phyloP scores from a whole-genome alignment of 176 grass and related monocot genomes.

The Oryza officinalis region DNA sequence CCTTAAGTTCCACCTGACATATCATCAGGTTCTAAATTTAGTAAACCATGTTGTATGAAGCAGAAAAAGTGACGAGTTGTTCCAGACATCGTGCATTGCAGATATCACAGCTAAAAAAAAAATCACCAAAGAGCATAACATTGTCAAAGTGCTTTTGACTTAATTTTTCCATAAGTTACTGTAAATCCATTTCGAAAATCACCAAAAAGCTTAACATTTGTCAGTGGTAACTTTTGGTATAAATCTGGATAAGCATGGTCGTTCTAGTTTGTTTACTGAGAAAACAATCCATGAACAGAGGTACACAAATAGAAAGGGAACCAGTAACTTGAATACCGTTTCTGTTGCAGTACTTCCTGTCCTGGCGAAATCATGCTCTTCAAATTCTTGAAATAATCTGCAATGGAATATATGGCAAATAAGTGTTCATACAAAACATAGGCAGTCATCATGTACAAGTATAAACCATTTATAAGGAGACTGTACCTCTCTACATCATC shows the following conservation, averaged over 20 bases:
- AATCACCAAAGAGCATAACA: no score
- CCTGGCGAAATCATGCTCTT: constrained; percentile 85
- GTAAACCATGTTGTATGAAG: constrained; percentile 1
- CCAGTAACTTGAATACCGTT: constrained; percentile 48
- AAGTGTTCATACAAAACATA: neutral
- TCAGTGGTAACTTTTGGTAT: neutral
- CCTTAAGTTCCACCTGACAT: constrained; percentile 82
- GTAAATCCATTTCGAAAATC: neutral
- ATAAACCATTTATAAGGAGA: neutral
- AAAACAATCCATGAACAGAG: neutral
- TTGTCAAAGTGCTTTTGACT: neutral
- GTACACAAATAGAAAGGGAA: neutral
- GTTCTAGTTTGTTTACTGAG: neutral
- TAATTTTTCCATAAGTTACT: neutral
- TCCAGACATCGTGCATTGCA: neutral
- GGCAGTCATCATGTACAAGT: neutral
- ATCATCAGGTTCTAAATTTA: neutral
- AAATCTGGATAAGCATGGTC: neutral
- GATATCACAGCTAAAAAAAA: neutral
- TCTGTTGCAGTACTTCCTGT: constrained; percentile 68
- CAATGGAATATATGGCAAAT: neutral
- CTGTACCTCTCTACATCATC: constrained; percentile 83
- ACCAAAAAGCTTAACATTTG: neutral
- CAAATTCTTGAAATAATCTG: constrained; percentile 75
- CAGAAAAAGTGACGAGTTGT: neutral